Evolutionary conservation across 352 stramenopile species (phyloP).

Genomic region (Phytopythium aichiense): DNA sequence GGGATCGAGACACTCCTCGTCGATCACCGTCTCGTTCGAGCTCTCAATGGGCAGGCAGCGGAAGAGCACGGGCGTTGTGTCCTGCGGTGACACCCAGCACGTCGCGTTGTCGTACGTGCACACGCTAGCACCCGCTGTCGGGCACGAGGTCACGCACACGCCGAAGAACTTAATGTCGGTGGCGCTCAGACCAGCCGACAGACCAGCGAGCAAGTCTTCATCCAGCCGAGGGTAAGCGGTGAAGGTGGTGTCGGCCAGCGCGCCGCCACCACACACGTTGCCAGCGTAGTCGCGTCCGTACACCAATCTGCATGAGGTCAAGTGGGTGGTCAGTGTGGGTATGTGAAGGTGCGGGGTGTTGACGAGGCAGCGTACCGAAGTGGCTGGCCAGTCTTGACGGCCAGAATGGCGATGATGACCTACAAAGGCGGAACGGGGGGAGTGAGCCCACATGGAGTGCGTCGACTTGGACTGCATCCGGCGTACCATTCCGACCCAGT

Average conservation of each 20-base stretch:
- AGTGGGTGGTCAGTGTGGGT: background rate
- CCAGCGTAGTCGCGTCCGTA: constrained; percentile 84
- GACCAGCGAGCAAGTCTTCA: constrained; percentile 63
- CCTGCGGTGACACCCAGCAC: constrained; percentile 59
- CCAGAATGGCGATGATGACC: constrained; percentile 56
- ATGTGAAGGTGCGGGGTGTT: background rate
- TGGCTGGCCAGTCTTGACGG: constrained; percentile 59
- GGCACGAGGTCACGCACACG: constrained; percentile 66
- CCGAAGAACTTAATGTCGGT: constrained; percentile 73
- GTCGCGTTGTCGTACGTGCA: constrained; percentile 68
- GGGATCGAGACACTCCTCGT: constrained; percentile 60
- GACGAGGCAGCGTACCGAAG: constrained; percentile 23
- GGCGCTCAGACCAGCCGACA: constrained; percentile 30
- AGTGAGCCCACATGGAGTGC: background rate
- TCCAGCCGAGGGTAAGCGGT: constrained; percentile 80
- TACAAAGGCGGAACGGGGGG: background rate
- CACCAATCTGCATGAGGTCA: constrained; percentile 36
- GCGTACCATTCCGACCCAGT: constrained; percentile 78
- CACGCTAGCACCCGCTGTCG: constrained; percentile 35
- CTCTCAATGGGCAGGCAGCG: constrained; percentile 69
- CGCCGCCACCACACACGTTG: constrained; percentile 63
- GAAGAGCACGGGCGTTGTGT: constrained; percentile 57
- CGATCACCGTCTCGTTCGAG: constrained; percentile 54
- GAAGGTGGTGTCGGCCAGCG: constrained; percentile 29
- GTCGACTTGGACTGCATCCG: background rate